Evolutionary conservation across 164 flowering plant genomes (phyloP), one percentile per base, ranked within the genome.

Genomic region (Macadamia tetraphylla): DNA sequence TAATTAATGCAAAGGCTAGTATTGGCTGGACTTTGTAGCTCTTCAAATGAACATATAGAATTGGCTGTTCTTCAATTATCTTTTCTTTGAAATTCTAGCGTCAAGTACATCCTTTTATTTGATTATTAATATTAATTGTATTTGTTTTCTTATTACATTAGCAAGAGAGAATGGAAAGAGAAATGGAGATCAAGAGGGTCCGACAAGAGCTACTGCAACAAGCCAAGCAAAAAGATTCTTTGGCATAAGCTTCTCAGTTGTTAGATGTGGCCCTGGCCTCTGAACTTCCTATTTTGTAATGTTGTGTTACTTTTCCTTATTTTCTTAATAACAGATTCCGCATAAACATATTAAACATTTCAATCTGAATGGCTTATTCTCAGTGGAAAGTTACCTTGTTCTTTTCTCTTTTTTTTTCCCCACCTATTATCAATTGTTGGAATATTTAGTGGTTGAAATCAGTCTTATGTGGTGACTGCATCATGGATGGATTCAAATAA

Each of bases 161-260:
- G 90, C n/a, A 75, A 70, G 94, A 88, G 68, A 77, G 80, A 67
- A 14, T 83, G 79, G 84, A 83, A 76, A 79, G 71, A 77, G 88
- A 86, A 74, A 82, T 74, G 61, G 85, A 84, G 82, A 77, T 88
- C 63, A 83, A 73, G 73, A 81, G 84, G 71, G 79, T 82, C 58
- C 74, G 82, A 53, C 81, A 81, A 52, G 78, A 84, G 69, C 65
- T 86, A 32, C 60, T 84, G 65, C 73, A 64, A 56, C 75, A 82
- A 67, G 82, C 78, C 62, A 79, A 73, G 40, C 75, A 83, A 65
- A 79, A 61, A 63, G 89, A 85, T 43, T 51, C 87, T 67, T 76
- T 80, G 67, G 85, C 85, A 17, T 85, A 65, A 83, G 23, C 53
- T 61, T 48, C 49, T 29, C 42, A 18, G 29, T 60, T 55, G 10